These are phyloP conservation scores for Volvox reticuliferus DNA, from an alignment of 139 green algal species.

Conservation along the genomic window DNA sequence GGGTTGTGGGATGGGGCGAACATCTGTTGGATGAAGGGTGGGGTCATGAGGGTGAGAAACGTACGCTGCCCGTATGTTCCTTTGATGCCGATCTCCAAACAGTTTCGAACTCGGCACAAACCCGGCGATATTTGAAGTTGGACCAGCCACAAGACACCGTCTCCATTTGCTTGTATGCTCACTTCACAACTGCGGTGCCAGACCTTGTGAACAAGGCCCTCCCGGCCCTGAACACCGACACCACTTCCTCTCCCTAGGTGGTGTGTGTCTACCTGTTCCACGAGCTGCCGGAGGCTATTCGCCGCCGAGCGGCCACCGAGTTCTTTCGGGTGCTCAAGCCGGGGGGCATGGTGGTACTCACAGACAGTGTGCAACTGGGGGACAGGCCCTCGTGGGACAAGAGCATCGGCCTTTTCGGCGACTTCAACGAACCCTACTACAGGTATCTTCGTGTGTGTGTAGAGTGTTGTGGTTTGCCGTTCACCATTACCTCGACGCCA, in stretches of 20 bases:
- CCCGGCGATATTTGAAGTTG: too few relatives aligned
- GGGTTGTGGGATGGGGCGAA: too few relatives aligned
- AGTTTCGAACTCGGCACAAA: too few relatives aligned
- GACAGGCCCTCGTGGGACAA: conserved; percentile 63
- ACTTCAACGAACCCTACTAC: conserved; percentile 82
- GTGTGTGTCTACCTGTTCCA: conserved; percentile 90
- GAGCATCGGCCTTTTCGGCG: conserved; percentile 66
- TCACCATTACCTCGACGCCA: neutral
- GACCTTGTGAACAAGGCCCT: too few relatives aligned
- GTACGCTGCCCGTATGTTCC: too few relatives aligned
- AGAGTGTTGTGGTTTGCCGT: neutral
- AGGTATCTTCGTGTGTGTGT: neutral
- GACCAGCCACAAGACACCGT: too few relatives aligned
- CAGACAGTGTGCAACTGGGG: conserved; percentile 76
- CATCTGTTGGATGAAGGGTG: too few relatives aligned
- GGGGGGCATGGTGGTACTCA: conserved; percentile 73
- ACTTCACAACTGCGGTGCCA: too few relatives aligned
- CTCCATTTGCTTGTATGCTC: too few relatives aligned
- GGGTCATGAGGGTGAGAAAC: too few relatives aligned
- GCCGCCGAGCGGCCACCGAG: conserved; percentile 65
- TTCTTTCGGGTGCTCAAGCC: conserved; percentile 87
- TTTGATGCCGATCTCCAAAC: too few relatives aligned
- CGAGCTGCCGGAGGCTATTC: conserved; percentile 81
- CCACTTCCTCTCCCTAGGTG: conserved; percentile 51
- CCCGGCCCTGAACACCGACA: too few relatives aligned